Base-by-base conservation (phyloP, 768 basidiomycete genomes). In the Suillus cothurnatus region DNA sequence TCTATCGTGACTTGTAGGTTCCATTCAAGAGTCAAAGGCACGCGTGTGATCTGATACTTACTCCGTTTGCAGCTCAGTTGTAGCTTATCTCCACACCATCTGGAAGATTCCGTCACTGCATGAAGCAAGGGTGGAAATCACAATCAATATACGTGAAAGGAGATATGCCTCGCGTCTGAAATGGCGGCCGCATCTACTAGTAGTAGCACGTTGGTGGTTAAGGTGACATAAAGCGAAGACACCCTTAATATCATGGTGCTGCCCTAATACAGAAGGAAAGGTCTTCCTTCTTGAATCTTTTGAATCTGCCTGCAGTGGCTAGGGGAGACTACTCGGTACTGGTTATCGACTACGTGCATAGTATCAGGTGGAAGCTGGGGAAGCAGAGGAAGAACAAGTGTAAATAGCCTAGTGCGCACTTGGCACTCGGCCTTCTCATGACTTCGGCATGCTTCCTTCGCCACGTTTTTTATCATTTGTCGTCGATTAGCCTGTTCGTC, bases 181-280 rank as follows among this genome's bases (percentile, higher is more conserved):
- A 50, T 17, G 26, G 14, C 14, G 49, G 49, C 23, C 52, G 12
- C 5, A 31, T n/a, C 39, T 41, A 15, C 9, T 47, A 41, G 14
- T 49, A 19, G 2, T 28, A 19, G 19, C 28, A 53, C 19, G 31
- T 55, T 55, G 21, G 17, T 31, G 50, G 53, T 55, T 3, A 34
- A 55, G 53, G 31, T 55, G 53, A 32, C 53, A 55, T 55, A 55
- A 55, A 32, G 32, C 12, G 12, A 21, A 55, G 32, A 55, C 53
- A 55, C 50, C 50, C 1, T 14, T 32, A 11, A 53, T 53, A 17
- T 11, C 9, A 31, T 4, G 28, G 19, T 21, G 19, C 19, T 31
- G 21, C 19, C 52, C 50, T 52, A 28, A 52, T 28, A 17, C 26
- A 52, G 50, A 28, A 28, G 26, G 26, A 19, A 52, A 17, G 50